Evolutionary conservation across 108 stramenopile species (phyloP).

Genomic region (Epithemia pelagica): DNA sequence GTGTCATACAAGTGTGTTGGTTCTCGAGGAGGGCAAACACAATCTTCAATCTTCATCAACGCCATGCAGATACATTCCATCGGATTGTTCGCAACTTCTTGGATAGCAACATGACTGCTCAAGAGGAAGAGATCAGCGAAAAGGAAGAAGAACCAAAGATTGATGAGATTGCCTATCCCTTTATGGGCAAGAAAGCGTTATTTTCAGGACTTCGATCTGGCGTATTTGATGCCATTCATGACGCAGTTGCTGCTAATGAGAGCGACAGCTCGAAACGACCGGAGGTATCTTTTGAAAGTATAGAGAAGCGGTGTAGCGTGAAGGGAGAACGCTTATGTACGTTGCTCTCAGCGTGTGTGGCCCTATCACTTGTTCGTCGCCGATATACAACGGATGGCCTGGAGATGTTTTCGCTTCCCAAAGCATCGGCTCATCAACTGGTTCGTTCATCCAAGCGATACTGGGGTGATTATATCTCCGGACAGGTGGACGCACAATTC

Average conservation of each 20-base stretch:
- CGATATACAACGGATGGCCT: constrained; percentile 5
- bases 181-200: constrained; percentile 24
- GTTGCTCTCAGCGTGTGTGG: constrained; percentile 17
- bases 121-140: not conserved
- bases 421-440: constrained; percentile 18
- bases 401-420: constrained; percentile 14
- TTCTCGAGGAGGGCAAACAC: constrained; percentile 21
- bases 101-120: not conserved
- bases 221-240: constrained; percentile 17
- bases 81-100: constrained; percentile 8
- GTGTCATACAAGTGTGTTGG: too few species aligned
- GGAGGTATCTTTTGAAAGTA: not conserved
- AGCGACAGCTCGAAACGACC: not conserved
- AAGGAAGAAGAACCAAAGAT: constrained; percentile 6
- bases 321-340: constrained; percentile 15
- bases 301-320: not conserved
- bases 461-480: constrained; percentile 26
- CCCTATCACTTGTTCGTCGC: constrained; percentile 11
- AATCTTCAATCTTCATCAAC: constrained; percentile 24
- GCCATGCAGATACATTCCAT: constrained; percentile 14
- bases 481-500: constrained; percentile 24
- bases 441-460: constrained; percentile 14
- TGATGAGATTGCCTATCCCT: constrained; percentile 21
- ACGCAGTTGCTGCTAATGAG: not conserved
- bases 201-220: constrained; percentile 10